Evolutionary conservation across 495 filamentous ascomycete species (phyloP).

Genomic region (Xylaria flabelliformis): DNA sequence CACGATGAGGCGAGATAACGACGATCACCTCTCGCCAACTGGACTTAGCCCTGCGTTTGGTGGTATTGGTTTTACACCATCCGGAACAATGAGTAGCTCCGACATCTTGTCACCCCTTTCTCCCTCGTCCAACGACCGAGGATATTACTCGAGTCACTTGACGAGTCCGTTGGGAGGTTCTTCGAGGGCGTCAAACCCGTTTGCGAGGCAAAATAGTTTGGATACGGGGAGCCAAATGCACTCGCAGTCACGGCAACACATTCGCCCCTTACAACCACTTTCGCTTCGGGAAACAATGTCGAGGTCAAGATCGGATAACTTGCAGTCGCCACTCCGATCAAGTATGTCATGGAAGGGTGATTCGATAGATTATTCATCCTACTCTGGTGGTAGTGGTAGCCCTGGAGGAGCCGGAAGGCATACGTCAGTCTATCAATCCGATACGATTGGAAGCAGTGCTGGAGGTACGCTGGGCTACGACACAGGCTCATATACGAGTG

Average conservation of each 20-base stretch:
- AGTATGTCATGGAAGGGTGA: slow-evolving; percentile 69
- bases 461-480: slow-evolving; percentile 55
- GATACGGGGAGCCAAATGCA: slow-evolving; percentile 57
- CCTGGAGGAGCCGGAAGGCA: slow-evolving; percentile 53
- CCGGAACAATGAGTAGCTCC: slow-evolving; percentile 51
- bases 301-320: slow-evolving; percentile 63
- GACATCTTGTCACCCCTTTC: slow-evolving; percentile 63
- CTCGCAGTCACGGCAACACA: slow-evolving; percentile 50
- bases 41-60: slow-evolving; percentile 68
- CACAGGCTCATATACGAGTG: slow-evolving; percentile 59
- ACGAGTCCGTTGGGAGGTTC: slow-evolving; percentile 54
- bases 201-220: slow-evolving; percentile 57
- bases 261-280: slow-evolving; percentile 61
- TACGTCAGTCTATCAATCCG: slow-evolving; percentile 48
- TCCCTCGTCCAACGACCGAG: slow-evolving; percentile 56
- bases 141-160: slow-evolving; percentile 58
- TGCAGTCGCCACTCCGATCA: slow-evolving; percentile 64
- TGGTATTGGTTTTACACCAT: slow-evolving; percentile 63
- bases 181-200: slow-evolving; percentile 62
- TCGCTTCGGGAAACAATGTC: slow-evolving; percentile 65
- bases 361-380: slow-evolving; percentile 61
- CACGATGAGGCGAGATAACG: slow-evolving; percentile 61
- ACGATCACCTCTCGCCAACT: slow-evolving; percentile 65
- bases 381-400: slow-evolving; percentile 48
- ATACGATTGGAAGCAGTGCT: slow-evolving; percentile 46